phyloP scores from a whole-genome alignment of 768 basidiomycete species.

The Sistotremastrum suecicum region DNA sequence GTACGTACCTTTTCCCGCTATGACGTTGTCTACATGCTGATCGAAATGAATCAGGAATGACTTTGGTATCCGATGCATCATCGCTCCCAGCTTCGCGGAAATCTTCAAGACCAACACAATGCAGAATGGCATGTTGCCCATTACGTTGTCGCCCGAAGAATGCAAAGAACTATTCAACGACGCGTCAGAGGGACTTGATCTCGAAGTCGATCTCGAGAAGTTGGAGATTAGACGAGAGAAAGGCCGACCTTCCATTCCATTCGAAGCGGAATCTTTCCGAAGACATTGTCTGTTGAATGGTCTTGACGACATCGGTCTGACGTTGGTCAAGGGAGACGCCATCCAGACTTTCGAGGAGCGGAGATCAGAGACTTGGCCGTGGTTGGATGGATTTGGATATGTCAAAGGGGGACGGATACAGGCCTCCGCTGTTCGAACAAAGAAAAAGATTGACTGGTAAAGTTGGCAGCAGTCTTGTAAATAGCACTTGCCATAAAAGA shows the following conservation, averaged over 20 bases:
- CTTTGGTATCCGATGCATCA: conserved; percentile 80
- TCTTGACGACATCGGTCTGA: conserved; percentile 91
- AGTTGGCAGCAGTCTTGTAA: neutral
- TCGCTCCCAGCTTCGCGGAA: conserved; percentile 82
- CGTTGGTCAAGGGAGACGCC: conserved; percentile 60
- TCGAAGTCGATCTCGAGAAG: conserved; percentile 78
- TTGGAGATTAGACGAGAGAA: conserved; percentile 48
- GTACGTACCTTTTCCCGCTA: conserved; percentile 27
- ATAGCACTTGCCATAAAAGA: neutral
- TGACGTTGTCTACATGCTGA: conserved; percentile 2
- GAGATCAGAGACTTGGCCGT: conserved; percentile 75
- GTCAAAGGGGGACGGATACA: conserved; percentile 59
- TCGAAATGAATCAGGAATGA: conserved; percentile 40
- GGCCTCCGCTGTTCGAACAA: conserved; percentile 20
- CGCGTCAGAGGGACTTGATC: conserved; percentile 56
- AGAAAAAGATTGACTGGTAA: conserved; percentile 65
- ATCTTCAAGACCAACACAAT: conserved; percentile 83
- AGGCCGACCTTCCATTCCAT: conserved; percentile 58
- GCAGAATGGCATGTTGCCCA: conserved; percentile 88
- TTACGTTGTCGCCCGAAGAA: conserved; percentile 53
- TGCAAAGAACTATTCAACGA: conserved; percentile 65
- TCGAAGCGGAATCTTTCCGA: conserved; percentile 81
- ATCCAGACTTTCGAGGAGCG: conserved; percentile 72
- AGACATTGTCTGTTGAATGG: conserved; percentile 91
- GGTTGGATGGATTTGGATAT: conserved; percentile 95